Evolutionary conservation across 164 flowering plant species (phyloP), one percentile per base, ranked within the genome.

Genomic region (Stephania cephalantha): DNA sequence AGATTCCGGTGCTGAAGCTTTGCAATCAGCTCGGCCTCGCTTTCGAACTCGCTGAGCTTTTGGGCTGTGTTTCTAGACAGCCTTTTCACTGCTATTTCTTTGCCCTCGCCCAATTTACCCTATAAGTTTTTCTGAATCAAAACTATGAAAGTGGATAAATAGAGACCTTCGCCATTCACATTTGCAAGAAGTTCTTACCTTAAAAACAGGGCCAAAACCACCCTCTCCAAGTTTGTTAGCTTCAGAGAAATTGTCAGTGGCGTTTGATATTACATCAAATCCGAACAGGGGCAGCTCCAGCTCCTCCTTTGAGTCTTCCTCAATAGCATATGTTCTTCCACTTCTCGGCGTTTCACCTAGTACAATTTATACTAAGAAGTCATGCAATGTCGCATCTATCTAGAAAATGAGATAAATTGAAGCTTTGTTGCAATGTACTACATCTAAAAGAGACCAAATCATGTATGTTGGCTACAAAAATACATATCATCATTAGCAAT

Each of bases 1-100:
- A 89, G 87, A 79, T 87, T 88, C 20, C 82, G 55, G 76, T 88
- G 91, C 30, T 88, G 89, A 70, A 88, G 88, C 52, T 82, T 84
- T 0, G 87, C 73, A 9, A 83, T 83, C 69, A 87, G 58, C 1
- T 53, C 45, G 46, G 85, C 80, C 64, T 88, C 91, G 76, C 83
- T 88, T 77, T 79, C 83, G 71, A 88, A 86, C 70, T 86, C 86
- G 5, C 75, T 11, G 0, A 74, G 17, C 11, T 89, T 89, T 75
- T 86, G 87, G 8, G 74, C 67, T 3, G 87, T 85, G 29, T 52
- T 55, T 42, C 69, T 78, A 1, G 85, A 78, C 4, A 85, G 84
- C 63, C 82, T 83, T 67, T 87, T 85, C 10, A 85, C 82, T 5
- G 88, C 90, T 30, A 87, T 80, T 79, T 84, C 85, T 74, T 81